Base-by-base conservation (phyloP, 345 rosid species). In the Syzygium aromaticum region DNA sequence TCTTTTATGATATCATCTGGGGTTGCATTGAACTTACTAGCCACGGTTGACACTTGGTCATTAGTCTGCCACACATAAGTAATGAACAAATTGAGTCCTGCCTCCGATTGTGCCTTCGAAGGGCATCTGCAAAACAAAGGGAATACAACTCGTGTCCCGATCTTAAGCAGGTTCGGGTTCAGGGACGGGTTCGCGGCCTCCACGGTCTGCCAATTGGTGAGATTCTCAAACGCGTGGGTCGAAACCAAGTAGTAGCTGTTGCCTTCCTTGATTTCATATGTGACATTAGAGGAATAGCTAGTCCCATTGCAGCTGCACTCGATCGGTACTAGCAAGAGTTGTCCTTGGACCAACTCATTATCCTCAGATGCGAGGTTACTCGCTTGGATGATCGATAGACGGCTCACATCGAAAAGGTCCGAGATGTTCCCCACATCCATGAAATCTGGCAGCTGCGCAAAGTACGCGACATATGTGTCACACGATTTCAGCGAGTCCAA, bases 111-210 rank as follows among this genome's bases (percentile, higher is more conserved):
- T 15, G 86, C 56, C 77, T 84, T 87, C 0, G 94, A 92, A 86
- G 95, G 96, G 90, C 96, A 94, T 90, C 92, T 92, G 64, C 97
- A 95, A 86, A 92, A 88, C 91, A 94, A 86, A 86, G 95, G 96
- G 87, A 94, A 89, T 4, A 87, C 85, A 77, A 90, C 95, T 51
- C 87, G 57, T 84, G 86, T 93, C 64, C 94, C 95, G 63, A 88
- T 54, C 67, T 92, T 77, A 89, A 95, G 85, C 51, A 67, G 84
- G 90, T 21, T 88, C 13, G 92, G 94, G 63, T 86, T 54, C 11
- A 90, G 87, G 54, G 51, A 46, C 15, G 93, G 95, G 86, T 94
- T 95, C 86, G 90, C 84, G 3, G 85, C 85, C 90, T 84, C 89
- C 86, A 91, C 92, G 2, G 54, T 88, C n/a, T 88, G 92, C 94